phyloP scores from a whole-genome alignment of 192 early-diverging fungal genomes.

The Oehlia diaphana region DNA sequence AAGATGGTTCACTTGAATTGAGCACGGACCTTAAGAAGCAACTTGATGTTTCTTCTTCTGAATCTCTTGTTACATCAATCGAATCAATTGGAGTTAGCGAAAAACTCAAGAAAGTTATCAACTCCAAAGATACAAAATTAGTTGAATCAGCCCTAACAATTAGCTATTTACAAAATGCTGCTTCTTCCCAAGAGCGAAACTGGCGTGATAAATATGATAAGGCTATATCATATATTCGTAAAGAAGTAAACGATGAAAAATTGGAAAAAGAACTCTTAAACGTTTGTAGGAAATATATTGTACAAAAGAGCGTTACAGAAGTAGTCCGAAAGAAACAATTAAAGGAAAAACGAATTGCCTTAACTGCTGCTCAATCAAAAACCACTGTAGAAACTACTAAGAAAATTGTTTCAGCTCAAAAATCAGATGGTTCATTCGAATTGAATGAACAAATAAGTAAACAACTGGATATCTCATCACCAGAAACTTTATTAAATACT shows the following conservation, averaged over 20 bases:
- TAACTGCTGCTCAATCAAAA: neutral
- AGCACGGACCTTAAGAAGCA: neutral
- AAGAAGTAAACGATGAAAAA: neutral
- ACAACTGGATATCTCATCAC: neutral
- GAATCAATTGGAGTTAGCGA: neutral
- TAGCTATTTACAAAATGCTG: neutral
- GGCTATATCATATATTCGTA: neutral
- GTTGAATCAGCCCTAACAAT: neutral
- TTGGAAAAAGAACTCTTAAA: neutral
- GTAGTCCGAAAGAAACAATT: neutral
- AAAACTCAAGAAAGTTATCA: neutral
- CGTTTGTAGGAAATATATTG: neutral
- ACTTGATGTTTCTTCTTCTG: neutral
- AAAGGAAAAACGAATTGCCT: neutral
- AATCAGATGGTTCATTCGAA: neutral
- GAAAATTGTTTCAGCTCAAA: neutral
- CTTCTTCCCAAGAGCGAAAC: neutral
- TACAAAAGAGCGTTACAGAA: neutral
- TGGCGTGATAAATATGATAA: neutral
- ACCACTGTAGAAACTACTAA: neutral
- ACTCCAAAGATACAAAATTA: neutral
- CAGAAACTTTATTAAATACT: neutral
- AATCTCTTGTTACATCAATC: neutral
- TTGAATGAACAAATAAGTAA: neutral
- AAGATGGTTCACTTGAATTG: neutral